Percentiles rank a stretch among this genome's conserved stretches.
Conservation (phyloP, 371 early-diverging fungal genomes). For the Syncephalastrum contaminatum region DNA sequence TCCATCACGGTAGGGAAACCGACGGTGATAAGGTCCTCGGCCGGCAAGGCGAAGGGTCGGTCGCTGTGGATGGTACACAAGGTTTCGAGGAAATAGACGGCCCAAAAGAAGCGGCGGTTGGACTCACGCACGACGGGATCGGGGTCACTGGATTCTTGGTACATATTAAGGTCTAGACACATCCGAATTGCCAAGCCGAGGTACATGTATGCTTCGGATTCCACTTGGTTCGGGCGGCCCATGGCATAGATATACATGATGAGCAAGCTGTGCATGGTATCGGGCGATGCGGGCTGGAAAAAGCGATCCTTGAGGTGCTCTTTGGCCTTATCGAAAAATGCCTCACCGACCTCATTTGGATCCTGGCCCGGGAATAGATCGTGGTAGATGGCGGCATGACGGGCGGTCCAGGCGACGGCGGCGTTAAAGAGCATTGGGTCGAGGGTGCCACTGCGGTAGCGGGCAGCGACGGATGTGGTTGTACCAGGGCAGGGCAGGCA, state of each 20-base stretch:
- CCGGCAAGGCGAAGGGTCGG: conserved; percentile 22
- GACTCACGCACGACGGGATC: conserved; percentile 22
- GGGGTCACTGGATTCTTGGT: conserved; percentile 9
- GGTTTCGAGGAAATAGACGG: conserved; percentile 39
- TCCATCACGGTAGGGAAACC: conserved; percentile 15
- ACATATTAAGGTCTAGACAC: conserved; percentile 39
- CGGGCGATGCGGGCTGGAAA: conserved; percentile 26
- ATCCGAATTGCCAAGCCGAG: conserved; percentile 49
- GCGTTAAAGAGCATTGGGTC: conserved; percentile 37
- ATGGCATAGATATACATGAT: conserved; percentile 51
- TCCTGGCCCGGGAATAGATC: conserved; percentile 42
- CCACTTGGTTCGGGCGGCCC: conserved; percentile 27
- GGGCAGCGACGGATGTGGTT: conserved; percentile 12
- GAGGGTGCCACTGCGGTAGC: conserved; percentile 8
- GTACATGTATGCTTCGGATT: conserved; percentile 49
- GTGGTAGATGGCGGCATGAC: conserved; percentile 50
- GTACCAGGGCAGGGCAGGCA: conserved; percentile 22
- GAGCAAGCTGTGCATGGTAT: conserved; percentile 43
- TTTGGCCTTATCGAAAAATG: conserved; percentile 38
- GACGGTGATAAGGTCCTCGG: conserved; percentile 16
- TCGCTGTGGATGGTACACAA: conserved; percentile 27
- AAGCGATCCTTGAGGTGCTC: conserved; percentile 33
- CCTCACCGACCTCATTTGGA: conserved; percentile 44
- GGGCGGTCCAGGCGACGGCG: conserved; percentile 44
- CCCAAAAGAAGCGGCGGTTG: conserved; percentile 37